phyloP scores from a whole-genome alignment of 2,329 filamentous ascomycete genomes.

The Emmonsiellopsis sp. region DNA sequence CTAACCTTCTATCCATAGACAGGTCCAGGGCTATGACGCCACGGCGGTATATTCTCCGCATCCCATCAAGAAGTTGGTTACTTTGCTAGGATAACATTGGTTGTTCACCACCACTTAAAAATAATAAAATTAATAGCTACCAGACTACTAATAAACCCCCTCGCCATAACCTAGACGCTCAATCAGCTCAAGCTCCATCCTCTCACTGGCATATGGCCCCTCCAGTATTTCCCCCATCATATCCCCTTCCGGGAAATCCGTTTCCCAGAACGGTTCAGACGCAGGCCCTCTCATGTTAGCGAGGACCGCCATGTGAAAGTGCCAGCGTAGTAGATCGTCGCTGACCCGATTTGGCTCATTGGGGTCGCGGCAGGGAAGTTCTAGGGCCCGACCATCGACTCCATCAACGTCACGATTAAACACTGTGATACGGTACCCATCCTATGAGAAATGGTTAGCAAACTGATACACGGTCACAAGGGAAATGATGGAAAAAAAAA shows the following conservation, averaged over 20 bases:
- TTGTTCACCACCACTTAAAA: no score
- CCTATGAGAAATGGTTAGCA: slow-evolving; percentile 3
- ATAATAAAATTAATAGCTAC: no score
- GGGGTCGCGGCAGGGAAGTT: not conserved
- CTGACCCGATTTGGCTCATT: slow-evolving; percentile 2
- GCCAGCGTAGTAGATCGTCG: slow-evolving; percentile 16
- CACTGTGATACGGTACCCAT: slow-evolving; percentile 16
- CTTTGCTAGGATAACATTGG: no score
- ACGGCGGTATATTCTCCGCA: no score
- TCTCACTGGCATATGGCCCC: slow-evolving; percentile 41
- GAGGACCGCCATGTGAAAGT: slow-evolving; percentile 14
- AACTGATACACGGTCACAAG: not conserved
- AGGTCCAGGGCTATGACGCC: no score
- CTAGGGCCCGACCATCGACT: slow-evolving; percentile 8
- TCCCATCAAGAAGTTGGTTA: no score
- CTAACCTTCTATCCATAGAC: no score
- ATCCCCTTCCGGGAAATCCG: slow-evolving; percentile 14
- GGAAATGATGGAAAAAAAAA: not conserved
- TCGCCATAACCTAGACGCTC: slow-evolving; percentile 12
- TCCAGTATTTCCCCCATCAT: slow-evolving; percentile 28
- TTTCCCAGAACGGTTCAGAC: slow-evolving; percentile 10
- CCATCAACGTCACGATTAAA: slow-evolving; percentile 13
- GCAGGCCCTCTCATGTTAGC: slow-evolving; percentile 11
- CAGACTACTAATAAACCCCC: not conserved
- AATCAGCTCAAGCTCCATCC: slow-evolving; percentile 21